Evolutionary conservation across 2,329 filamentous ascomycete species (phyloP), one percentile per base, ranked within the genome.

Genomic region (Alternaria conjuncta): DNA sequence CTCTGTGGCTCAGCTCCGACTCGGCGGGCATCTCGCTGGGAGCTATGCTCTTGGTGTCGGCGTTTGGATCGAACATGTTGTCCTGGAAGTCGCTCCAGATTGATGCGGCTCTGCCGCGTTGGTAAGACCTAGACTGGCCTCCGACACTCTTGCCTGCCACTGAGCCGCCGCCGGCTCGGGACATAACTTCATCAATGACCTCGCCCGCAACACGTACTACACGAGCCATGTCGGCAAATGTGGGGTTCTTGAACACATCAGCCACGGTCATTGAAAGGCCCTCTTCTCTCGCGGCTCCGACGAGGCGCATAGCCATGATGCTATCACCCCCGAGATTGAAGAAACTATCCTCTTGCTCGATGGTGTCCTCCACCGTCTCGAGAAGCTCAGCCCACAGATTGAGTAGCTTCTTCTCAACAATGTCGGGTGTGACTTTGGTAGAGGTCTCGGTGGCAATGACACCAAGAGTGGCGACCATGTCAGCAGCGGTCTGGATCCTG

Each of bases 171-270:
- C 75, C 74, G 23, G 71, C 73, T 49, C 74, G 70, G 25, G 73
- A 76, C 72, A 77, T 77, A 45, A 78, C 74, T 64, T 78, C 74
- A 44, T 78, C 75, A 30, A 78, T 76, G 21, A 78, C 75, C 54
- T 77, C 75, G 5, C 75, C 75, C 23, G 75, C 75, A 11, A 77
- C 74, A 20, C 75, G 74, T 20, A 78, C 75, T 49, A 77, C 74
- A 45, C 73, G 70, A 20, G 75, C 67, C 75, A 78, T 76, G 32
- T 78, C 75, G 5, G 73, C 69, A 43, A 78, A 77, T 5, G 71
- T 77, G 2, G 75, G 75, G 47, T 78, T 76, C 50, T 74, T 75
- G 67, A 78, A 77, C 20, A 78, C 72, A 58, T 78, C 75, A 10
- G 76, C 76, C 5, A 78, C 76, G 0, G 75, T 78, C 72, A 78